Percentiles rank a stretch among this genome's conserved stretches.
Conservation (phyloP, 371 early-diverging fungal genomes). For the Smittium culicis region DNA sequence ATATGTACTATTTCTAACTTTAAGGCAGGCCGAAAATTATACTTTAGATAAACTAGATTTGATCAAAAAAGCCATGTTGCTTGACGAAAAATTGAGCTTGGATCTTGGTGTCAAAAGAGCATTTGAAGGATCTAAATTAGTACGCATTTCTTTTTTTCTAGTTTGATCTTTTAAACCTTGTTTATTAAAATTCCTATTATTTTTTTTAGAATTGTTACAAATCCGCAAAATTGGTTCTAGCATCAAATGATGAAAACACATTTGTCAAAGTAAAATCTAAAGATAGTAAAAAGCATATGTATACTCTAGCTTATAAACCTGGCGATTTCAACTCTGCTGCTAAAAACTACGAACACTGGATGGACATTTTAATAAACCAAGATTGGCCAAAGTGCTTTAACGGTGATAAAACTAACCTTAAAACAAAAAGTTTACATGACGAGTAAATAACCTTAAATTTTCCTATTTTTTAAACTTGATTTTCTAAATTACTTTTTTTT, state of each 20-base stretch:
- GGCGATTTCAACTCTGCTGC: conserved; percentile 56
- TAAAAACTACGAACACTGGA: conserved; percentile 57
- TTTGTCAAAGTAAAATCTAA: conserved; percentile 56
- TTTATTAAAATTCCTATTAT: too few species aligned
- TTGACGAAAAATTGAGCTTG: conserved; percentile 54
- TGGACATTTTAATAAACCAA: conserved; percentile 42
- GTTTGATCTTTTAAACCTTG: too few species aligned
- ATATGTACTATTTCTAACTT: conserved; percentile 60
- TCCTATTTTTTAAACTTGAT: too few species aligned
- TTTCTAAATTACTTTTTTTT: too few species aligned
- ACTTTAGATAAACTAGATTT: conserved; percentile 53
- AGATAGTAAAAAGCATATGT: conserved; percentile 53
- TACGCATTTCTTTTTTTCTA: too few species aligned
- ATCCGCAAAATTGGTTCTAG: conserved; percentile 64
- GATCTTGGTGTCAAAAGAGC: conserved; percentile 55
- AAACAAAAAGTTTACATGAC: conserved; percentile 7
- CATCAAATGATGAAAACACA: conserved; percentile 61
- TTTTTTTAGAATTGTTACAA: too few species aligned
- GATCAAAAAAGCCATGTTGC: conserved; percentile 50
- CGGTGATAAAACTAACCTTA: conserved; percentile 2
- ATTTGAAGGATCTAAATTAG: conserved; percentile 47
- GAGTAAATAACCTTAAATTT: too few species aligned
- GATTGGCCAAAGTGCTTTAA: conserved; percentile 72
- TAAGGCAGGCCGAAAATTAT: conserved; percentile 48
- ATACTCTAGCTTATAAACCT: conserved; percentile 58